Evolutionary conservation across 352 stramenopile genomes (phyloP).

Genomic region (Globisporangium apiculatum): DNA sequence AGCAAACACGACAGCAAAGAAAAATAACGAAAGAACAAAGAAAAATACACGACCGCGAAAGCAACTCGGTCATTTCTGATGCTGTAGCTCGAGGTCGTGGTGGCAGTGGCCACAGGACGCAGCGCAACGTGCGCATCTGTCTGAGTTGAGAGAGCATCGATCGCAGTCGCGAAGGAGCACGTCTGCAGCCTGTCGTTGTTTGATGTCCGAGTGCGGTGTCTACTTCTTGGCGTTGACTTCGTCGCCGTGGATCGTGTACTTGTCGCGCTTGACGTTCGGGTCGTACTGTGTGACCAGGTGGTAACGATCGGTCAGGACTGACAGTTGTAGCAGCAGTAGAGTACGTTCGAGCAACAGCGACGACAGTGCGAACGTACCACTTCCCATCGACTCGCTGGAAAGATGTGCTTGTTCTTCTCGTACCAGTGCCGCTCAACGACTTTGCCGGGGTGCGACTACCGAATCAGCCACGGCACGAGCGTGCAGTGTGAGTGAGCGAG

Average conservation of each 20-base stretch:
- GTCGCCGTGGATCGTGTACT: conserved; percentile 77
- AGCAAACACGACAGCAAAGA: no score
- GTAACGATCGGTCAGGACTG: background rate
- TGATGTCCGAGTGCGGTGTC: background rate
- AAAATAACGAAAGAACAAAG: no score
- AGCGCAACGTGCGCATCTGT: no score
- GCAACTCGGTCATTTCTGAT: no score
- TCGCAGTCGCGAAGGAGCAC: background rate
- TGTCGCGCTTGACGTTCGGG: conserved; percentile 63
- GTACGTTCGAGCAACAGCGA: background rate
- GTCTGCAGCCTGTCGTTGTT: background rate
- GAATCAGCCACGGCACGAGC: no score
- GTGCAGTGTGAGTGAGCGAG: background rate
- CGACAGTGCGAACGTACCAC: conserved; percentile 39
- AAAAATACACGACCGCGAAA: no score
- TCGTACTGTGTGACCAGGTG: conserved; percentile 43
- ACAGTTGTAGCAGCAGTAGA: background rate
- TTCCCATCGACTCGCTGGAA: conserved; percentile 97
- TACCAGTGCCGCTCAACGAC: conserved; percentile 97
- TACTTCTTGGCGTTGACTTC: conserved; percentile 42
- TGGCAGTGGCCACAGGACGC: no score
- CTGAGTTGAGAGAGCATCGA: no score
- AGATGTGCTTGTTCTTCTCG: conserved; percentile 99
- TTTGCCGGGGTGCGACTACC: conserved; percentile 94
- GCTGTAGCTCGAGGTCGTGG: no score